Conservation (phyloP, 352 stramenopile species). For the Phytophthora cactorum region DNA sequence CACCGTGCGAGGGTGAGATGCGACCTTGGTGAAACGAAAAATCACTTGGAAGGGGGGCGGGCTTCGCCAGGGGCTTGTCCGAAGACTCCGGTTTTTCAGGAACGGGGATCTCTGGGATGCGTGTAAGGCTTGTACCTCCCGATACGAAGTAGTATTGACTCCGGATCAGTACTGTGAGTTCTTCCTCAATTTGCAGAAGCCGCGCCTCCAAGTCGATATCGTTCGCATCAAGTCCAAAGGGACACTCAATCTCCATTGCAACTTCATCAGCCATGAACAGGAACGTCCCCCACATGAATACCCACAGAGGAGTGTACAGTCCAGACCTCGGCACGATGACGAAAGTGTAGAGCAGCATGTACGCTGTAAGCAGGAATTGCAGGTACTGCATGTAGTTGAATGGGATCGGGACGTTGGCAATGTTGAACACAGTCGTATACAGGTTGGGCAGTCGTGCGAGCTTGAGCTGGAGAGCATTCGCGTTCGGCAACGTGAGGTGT, state of each 20-base stretch:
- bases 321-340: slow-evolving; percentile 81
- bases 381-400: slow-evolving; percentile 91
- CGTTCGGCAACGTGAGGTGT: slow-evolving; percentile 62
- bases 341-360: slow-evolving; percentile 86
- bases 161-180: slow-evolving; percentile 80
- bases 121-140: slow-evolving; percentile 50
- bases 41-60: slow-evolving; percentile 18
- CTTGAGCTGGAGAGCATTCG: slow-evolving; percentile 69
- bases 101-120: slow-evolving; percentile 18
- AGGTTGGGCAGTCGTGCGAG: slow-evolving; percentile 70
- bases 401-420: slow-evolving; percentile 85
- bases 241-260: slow-evolving; percentile 85
- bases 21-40: slow-evolving; percentile 79
- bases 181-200: slow-evolving; percentile 81
- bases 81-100: slow-evolving; percentile 7
- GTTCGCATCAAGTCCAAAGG: slow-evolving; percentile 81
- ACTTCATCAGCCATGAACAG: slow-evolving; percentile 86
- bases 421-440: slow-evolving; percentile 86
- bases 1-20: slow-evolving; percentile 48
- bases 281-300: slow-evolving; percentile 83
- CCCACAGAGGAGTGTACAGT: slow-evolving; percentile 79
- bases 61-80: slow-evolving; percentile 13
- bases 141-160: slow-evolving; percentile 86
- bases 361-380: slow-evolving; percentile 67
- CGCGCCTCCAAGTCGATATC: slow-evolving; percentile 82